phyloP scores from a whole-genome alignment of 306 rosid species.

The Mimosa pudica region DNA sequence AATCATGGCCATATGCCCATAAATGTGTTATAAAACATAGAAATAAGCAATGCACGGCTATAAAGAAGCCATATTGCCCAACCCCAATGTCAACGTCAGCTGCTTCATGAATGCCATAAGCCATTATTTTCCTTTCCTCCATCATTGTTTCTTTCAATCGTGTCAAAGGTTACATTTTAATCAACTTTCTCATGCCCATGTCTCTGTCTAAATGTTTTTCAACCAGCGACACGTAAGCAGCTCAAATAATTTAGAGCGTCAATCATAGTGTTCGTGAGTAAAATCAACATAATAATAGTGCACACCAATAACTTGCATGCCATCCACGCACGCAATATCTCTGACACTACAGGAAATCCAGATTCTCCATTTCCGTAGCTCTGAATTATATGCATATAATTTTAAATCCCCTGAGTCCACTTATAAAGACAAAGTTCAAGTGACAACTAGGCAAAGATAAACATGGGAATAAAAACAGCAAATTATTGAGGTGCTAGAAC shows the following conservation, averaged over 20 bases:
- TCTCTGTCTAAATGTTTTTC: slow-evolving; percentile 1
- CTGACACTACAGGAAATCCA: slow-evolving; percentile 5
- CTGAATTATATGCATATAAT: not conserved
- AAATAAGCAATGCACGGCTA: not conserved
- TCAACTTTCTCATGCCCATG: not conserved
- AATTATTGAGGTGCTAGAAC: not conserved
- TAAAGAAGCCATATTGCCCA: not conserved
- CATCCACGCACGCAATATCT: not conserved
- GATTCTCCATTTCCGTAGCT: slow-evolving; percentile 3
- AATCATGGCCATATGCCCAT: not conserved
- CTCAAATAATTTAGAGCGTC: slow-evolving; percentile 24
- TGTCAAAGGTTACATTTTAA: slow-evolving; percentile 21
- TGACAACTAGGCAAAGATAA: not conserved
- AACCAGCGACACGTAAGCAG: slow-evolving; percentile 8
- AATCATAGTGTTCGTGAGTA: slow-evolving; percentile 31
- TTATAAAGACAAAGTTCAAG: slow-evolving; percentile 1
- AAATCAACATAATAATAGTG: not conserved
- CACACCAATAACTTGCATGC: not conserved
- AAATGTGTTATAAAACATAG: not conserved
- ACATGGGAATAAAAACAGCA: not conserved
- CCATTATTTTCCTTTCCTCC: not conserved
- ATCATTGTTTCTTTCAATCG: not conserved
- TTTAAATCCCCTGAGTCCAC: not conserved
- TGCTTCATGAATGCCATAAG: not conserved
- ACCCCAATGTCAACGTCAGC: not conserved